phyloP scores from a whole-genome alignment of 2,329 filamentous ascomycete species.

The Myriosclerotinia duriaeana region DNA sequence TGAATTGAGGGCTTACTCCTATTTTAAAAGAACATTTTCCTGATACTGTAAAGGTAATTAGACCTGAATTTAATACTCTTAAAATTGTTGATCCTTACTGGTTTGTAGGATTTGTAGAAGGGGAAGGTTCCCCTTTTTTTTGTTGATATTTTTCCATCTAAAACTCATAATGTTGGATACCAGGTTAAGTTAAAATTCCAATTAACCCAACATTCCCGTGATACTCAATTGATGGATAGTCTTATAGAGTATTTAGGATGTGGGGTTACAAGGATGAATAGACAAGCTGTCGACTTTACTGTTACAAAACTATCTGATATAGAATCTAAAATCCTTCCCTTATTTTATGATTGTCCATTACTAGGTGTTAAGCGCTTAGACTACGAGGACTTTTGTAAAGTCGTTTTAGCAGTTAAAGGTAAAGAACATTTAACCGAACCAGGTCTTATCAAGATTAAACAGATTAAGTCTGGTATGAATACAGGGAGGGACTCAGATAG shows the following conservation, averaged over 20 bases:
- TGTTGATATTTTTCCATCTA: slow-evolving; percentile 1
- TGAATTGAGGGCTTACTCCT: no score
- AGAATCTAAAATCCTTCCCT: neutral
- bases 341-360: neutral
- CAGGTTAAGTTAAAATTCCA: neutral
- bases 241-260: neutral
- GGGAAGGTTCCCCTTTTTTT: neutral
- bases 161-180: neutral
- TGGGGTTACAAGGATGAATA: slow-evolving; percentile 2
- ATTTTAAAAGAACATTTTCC: no score
- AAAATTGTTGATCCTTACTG: neutral
- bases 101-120: slow-evolving; percentile 5
- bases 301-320: neutral
- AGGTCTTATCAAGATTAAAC: neutral
- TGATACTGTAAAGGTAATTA: neutral
- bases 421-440: neutral
- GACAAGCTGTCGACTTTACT: neutral
- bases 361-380: neutral
- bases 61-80: neutral
- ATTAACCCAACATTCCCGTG: slow-evolving; percentile 3
- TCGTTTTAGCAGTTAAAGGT: neutral
- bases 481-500: neutral
- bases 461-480: slow-evolving; percentile 8
- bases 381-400: neutral
- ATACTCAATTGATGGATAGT: neutral